Base-by-base conservation (phyloP, 2,329 filamentous ascomycete genomes). In the Penicillium sp. region DNA sequence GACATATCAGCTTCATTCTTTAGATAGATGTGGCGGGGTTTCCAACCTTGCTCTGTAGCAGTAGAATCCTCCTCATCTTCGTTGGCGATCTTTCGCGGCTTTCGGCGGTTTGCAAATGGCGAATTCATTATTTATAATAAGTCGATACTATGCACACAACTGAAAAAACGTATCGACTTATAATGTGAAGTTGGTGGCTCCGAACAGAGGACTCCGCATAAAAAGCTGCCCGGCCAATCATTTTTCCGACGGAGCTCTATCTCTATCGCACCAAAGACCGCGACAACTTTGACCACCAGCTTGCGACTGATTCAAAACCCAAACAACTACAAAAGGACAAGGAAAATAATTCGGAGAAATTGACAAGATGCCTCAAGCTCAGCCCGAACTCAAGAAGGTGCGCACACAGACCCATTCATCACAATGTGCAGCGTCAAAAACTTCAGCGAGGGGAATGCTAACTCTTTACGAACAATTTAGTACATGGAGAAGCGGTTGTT, bases 401-500 rank as follows among this genome's bases (percentile, higher is more conserved):
- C 58, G 71, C 71, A 38, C 6, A 18, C 2, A 38, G 12, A 52
- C 3, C 51, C n/a, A n/a, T n/a, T n/a, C n/a, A n/a, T n/a, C n/a
- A n/a, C n/a, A n/a, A 53, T 30, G 14, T 16, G 30, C 14, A 23
- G 18, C 20, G 24, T 28, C 50, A 46, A 35, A 33, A 18, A 48
- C 5, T 28, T 30, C 35, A 40, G 5, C 14, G 35, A 40, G 35
- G 35, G 30, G n/a, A 47, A 33, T 53, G 52, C 49, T 56, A 61
- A 45, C 43, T 53, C 40, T 20, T 45, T n/a, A 28, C 18, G 56
- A 57, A 61, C 5, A 28, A 30, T 61, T 61, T 68, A 99, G 94
- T 99, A 99, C 77, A 91, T 99, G 77, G 94, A 99, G 82, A 99
- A 99, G 85, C 85, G 93, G 77, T 84, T 99, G 71, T 96, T 97